Evolutionary conservation across 305 asterid species (phyloP).

Genomic region (Fraxinus paxiana): DNA sequence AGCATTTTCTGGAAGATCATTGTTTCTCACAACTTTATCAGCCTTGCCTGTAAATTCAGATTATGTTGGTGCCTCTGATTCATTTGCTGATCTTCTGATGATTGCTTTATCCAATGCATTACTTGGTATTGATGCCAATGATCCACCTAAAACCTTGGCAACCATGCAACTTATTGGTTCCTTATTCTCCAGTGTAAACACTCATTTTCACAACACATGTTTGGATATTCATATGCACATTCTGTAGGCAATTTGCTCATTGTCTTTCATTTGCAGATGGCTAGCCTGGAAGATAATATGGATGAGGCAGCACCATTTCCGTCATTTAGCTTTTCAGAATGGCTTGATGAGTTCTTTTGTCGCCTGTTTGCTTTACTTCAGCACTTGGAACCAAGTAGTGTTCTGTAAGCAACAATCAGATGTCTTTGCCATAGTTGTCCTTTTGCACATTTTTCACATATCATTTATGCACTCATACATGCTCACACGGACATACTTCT

Average conservation of each 20-base stretch:
- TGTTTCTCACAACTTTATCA: constrained; percentile 61
- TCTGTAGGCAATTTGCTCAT: constrained; percentile 28
- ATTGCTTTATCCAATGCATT: constrained; percentile 83
- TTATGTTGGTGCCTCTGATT: constrained; percentile 43
- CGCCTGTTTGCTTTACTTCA: constrained; percentile 91
- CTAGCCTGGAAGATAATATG: constrained; percentile 66
- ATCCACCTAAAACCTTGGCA: constrained; percentile 98
- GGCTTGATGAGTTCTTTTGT: constrained; percentile 97
- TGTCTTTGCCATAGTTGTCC: constrained; percentile 29
- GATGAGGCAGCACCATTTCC: constrained; percentile 55
- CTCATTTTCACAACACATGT: constrained; percentile 24
- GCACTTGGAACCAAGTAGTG: constrained; percentile 89
- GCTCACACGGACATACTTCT: constrained; percentile 21
- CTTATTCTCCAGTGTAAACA: constrained; percentile 80
- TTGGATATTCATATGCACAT: constrained; percentile 6
- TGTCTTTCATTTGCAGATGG: constrained; percentile 62
- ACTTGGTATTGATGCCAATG: constrained; percentile 99
- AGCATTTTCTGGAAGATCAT: constrained; percentile 84
- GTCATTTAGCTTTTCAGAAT: constrained; percentile 73
- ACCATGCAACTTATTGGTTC: constrained; percentile 96
- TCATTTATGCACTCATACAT: constrained; percentile 20
- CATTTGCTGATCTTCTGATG: constrained; percentile 76
- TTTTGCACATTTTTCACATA: constrained; percentile 1
- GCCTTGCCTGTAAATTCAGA: constrained; percentile 40
- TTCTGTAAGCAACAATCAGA: constrained; percentile 57